These are phyloP conservation scores for Nemania sp. DNA, from an alignment of 2,329 filamentous ascomycete genomes.

Conservation along the genomic window DNA sequence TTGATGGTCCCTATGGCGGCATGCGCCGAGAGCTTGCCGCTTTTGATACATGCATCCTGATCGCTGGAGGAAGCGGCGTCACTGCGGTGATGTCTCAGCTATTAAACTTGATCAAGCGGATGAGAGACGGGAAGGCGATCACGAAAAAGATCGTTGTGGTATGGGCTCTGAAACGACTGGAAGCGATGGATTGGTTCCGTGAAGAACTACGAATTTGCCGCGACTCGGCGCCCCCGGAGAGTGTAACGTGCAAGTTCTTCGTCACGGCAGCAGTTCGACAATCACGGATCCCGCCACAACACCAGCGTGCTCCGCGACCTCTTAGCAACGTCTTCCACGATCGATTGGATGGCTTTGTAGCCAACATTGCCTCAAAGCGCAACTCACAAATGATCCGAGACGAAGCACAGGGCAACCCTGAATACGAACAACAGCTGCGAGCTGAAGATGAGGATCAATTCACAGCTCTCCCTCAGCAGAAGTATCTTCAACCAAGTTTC, in stretches of 20 bases:
- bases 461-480: conserved; percentile 74
- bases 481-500: conserved; percentile 62
- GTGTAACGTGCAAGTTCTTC: conserved; percentile 92
- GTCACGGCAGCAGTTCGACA: conserved; percentile 76
- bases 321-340: conserved; percentile 80
- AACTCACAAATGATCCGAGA: conserved; percentile 82
- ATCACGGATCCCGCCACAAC: conserved; percentile 37
- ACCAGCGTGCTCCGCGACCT: conserved; percentile 57
- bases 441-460: conserved; percentile 84
- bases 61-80: conserved; percentile 92
- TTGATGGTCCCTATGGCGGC: conserved; percentile 93
- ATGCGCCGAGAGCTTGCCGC: conserved; percentile 88
- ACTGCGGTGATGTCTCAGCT: conserved; percentile 91
- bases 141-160: conserved; percentile 88
- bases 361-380: conserved; percentile 82
- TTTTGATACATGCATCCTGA: conserved; percentile 90
- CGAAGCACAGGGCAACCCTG: conserved; percentile 76
- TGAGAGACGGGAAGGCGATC: conserved; percentile 92
- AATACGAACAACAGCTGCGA: conserved; percentile 78
- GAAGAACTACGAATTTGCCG: conserved; percentile 92
- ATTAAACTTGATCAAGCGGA: conserved; percentile 91
- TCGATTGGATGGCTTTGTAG: conserved; percentile 84
- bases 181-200: conserved; percentile 97
- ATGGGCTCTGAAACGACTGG: conserved; percentile 89
- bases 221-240: conserved; percentile 83